Conservation (phyloP, 768 basidiomycete species). For the Chalciporus chontae region DNA sequence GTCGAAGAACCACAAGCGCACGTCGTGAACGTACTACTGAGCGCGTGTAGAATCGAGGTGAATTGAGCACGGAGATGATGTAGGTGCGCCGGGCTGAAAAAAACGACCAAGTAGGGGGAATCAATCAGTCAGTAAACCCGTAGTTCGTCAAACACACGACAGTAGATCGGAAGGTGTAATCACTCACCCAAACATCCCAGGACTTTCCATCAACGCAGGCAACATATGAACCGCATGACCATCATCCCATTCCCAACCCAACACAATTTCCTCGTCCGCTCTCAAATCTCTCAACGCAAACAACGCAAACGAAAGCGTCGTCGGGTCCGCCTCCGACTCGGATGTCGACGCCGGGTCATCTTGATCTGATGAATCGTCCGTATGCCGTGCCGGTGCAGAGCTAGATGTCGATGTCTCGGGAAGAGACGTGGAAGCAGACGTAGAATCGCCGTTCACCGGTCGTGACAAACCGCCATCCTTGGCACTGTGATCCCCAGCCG, state of each 20-base stretch:
- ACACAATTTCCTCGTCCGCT: constrained; percentile 78
- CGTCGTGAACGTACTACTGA: constrained; percentile 67
- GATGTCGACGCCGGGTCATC: constrained; percentile 13
- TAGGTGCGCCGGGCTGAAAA: constrained; percentile 42
- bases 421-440: constrained; percentile 1
- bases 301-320: constrained; percentile 66
- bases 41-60: constrained; percentile 64
- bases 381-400: constrained; percentile 6
- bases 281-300: constrained; percentile 76
- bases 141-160: no score
- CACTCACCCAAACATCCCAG: constrained; percentile 57
- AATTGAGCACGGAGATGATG: constrained; percentile 60
- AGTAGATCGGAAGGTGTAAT: background rate
- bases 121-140: background rate
- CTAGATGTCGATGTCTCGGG: background rate
- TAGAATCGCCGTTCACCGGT: constrained; percentile 8
- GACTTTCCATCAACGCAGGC: constrained; percentile 60
- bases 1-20: constrained; percentile 69
- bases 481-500: background rate
- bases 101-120: no score
- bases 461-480: background rate
- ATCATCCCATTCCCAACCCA: constrained; percentile 98
- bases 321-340: constrained; percentile 27
- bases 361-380: constrained; percentile 16
- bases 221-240: constrained; percentile 77